phyloP scores from a whole-genome alignment of 352 stramenopile genomes.

The Thraustotheca clavata region DNA sequence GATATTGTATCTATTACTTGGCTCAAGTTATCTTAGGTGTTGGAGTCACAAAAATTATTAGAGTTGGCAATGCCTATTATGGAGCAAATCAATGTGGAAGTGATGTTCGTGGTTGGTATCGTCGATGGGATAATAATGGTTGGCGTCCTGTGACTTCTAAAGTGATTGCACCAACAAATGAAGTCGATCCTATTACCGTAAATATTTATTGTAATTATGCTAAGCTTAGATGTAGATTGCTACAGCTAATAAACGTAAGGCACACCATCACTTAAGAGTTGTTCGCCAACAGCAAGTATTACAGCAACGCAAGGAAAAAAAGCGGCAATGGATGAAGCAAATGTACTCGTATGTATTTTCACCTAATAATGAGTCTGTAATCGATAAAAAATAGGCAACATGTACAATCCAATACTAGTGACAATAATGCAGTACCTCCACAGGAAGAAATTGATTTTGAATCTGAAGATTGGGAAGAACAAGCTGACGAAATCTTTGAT shows the following conservation, averaged over 20 bases:
- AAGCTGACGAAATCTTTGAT: conserved; percentile 57
- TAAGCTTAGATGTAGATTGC: conserved; percentile 12
- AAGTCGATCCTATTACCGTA: conserved; percentile 40
- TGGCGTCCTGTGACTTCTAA: conserved; percentile 85
- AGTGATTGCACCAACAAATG: conserved; percentile 48
- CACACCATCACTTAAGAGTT: conserved; percentile 42
- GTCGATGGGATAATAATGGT: conserved; percentile 84
- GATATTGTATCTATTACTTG: neutral
- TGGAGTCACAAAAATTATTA: conserved; percentile 31
- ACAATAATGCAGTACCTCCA: conserved; percentile 2
- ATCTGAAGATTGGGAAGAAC: conserved; percentile 58
- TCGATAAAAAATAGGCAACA: conserved; percentile 8
- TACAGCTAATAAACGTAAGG: conserved; percentile 30
- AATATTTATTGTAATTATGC: neutral
- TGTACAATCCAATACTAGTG: conserved; percentile 16
- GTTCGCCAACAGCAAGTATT: conserved; percentile 48
- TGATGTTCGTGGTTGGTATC: conserved; percentile 74
- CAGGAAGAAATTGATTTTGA: conserved; percentile 39
- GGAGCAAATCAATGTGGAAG: conserved; percentile 38
- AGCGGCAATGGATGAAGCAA: conserved; percentile 75
- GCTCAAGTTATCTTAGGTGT: conserved; percentile 21
- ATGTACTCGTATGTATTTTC: conserved; percentile 54
- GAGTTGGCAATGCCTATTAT: conserved; percentile 68
- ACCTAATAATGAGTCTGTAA: conserved; percentile 19
- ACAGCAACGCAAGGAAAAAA: conserved; percentile 44